Evolutionary conservation across 495 filamentous ascomycete species (phyloP), one percentile per base, ranked within the genome.

Genomic region (Podospora pseudocomata): DNA sequence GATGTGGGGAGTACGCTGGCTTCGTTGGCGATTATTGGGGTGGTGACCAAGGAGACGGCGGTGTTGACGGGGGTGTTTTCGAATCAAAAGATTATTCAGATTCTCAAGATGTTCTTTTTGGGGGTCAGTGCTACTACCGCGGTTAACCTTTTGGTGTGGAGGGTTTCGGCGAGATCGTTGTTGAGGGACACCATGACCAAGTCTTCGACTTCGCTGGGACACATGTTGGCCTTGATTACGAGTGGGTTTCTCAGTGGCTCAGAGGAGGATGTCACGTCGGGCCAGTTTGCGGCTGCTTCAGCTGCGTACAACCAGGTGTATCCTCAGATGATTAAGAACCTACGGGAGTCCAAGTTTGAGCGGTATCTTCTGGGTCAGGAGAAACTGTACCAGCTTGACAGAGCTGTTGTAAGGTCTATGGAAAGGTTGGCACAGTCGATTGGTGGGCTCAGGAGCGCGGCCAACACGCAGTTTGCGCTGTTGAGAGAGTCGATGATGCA

Each of bases 91-190:
- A 90, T 97, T 44, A 83, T 86, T 15, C 94, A 97, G 79, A 91
- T 96, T 18, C 78, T 97, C 73, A 94, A 93, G 73, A 97, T 97
- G 86, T 86, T 99, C 18, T 72, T 94, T 34, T 92, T 97, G 90
- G 94, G 92, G 6, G 88, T 95, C 18, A 86, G 87, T 9, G 85
- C 86, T 61, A 89, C 93, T 7, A 91, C 91, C 23, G 77, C 86
- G n/a, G 89, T 97, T 5, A 92, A 91, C 55, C 83, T 97, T 49
- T 68, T 90, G 56, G 80, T 97, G 49, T 91, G 92, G 82, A 92
- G 94, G 20, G 86, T 90, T 7, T 95, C 90, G 55, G 94, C 94
- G 23, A 86, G 92, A 11, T 86, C 81, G 49, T 86, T 92, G 63
- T 82, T 97, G 65, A 88, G 92, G 54, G 80, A 90, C 63, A 89